phyloP scores from a whole-genome alignment of 768 basidiomycete genomes.

The Leccinum rimulosum region DNA sequence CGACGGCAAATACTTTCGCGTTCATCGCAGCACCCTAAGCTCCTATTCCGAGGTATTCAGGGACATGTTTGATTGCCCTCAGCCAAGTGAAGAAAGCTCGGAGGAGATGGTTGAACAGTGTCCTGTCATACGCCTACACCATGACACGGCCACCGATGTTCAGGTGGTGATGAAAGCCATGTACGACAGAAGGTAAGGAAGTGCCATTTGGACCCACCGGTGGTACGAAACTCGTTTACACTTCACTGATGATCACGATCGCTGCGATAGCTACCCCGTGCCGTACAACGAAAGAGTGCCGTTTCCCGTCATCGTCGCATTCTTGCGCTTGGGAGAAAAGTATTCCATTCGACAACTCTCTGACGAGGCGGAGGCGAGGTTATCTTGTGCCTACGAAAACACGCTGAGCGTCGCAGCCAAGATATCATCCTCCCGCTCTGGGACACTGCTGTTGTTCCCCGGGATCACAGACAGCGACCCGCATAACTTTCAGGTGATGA shows the following conservation, averaged over 20 bases:
- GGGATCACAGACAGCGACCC: conserved; percentile 8
- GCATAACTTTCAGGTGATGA: conserved; percentile 19
- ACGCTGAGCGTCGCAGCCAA: neutral
- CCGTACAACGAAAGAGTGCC: conserved; percentile 7
- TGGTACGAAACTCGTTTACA: neutral
- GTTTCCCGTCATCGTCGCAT: conserved; percentile 5
- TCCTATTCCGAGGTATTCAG: conserved; percentile 6
- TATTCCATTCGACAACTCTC: conserved; percentile 15
- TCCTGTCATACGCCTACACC: conserved; percentile 18
- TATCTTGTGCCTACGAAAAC: conserved; percentile 5
- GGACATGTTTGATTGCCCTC: conserved; percentile 2
- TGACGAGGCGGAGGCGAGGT: conserved; percentile 8
- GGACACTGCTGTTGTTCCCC: neutral
- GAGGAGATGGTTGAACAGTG: conserved; percentile 8
- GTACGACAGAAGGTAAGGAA: conserved; percentile 17
- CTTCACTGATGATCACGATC: neutral
- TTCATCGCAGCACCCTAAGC: conserved; percentile 4
- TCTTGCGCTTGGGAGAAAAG: conserved; percentile 24
- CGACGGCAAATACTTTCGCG: conserved; percentile 4
- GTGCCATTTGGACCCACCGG: neutral
- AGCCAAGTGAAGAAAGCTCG: neutral
- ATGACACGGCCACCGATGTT: conserved; percentile 12
- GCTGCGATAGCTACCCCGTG: conserved; percentile 8
- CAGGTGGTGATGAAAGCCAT: conserved; percentile 18
- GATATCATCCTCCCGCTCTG: conserved; percentile 1